Conservation (phyloP, 768 basidiomycete species). For the Tubosaeta sp. region DNA sequence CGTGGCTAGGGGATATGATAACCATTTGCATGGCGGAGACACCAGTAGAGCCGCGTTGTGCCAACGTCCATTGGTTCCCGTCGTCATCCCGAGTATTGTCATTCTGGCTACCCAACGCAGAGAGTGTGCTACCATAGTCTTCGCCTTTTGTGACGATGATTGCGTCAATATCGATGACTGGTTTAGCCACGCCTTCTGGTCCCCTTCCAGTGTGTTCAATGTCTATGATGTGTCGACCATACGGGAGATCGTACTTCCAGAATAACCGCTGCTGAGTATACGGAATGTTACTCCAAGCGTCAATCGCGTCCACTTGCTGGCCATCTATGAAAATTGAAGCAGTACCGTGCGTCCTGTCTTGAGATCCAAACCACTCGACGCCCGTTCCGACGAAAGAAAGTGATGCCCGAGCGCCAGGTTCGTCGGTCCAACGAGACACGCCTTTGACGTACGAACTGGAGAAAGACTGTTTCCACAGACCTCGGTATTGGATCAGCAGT, state of each 20-base stretch:
- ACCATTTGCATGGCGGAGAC: conserved; percentile 76
- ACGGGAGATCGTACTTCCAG: conserved; percentile 51
- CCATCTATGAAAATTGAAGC: conserved; percentile 60
- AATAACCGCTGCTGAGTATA: conserved; percentile 60
- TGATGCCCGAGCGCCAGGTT: conserved; percentile 44
- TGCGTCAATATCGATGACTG: conserved; percentile 56
- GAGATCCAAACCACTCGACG: conserved; percentile 74
- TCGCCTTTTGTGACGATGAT: conserved; percentile 56
- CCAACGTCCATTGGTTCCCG: conserved; percentile 47
- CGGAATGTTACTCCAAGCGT: conserved; percentile 38
- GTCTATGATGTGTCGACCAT: conserved; percentile 56
- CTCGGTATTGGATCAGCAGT: conserved; percentile 59
- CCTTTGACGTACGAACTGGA: conserved; percentile 49
- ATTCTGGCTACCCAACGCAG: not conserved
- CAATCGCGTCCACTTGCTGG: conserved; percentile 38
- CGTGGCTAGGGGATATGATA: conserved; percentile 65
- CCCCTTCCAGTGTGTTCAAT: conserved; percentile 53
- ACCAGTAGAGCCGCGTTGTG: conserved; percentile 66
- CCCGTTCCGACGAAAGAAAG: conserved; percentile 71
- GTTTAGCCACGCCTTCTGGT: conserved; percentile 31
- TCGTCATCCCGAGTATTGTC: not conserved
- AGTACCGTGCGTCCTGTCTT: conserved; percentile 49
- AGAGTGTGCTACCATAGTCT: not conserved
- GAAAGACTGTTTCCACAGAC: conserved; percentile 53
- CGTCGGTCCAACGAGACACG: conserved; percentile 47